Conservation (phyloP, 352 stramenopile genomes). For the Aphanomyces invadans region DNA sequence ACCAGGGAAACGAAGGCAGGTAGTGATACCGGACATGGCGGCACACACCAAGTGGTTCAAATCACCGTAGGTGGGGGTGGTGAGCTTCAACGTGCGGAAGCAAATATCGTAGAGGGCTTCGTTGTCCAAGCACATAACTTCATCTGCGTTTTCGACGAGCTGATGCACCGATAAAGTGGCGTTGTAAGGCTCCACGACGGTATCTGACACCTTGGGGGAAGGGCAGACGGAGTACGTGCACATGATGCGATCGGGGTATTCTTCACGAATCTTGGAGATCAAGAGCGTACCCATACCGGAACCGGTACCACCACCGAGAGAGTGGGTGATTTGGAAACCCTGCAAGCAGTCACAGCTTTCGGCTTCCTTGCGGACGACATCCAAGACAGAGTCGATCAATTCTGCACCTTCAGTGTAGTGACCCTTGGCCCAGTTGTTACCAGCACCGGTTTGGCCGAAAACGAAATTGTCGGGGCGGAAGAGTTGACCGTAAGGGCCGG, state of each 20-base stretch:
- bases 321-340: constrained; percentile 99
- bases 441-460: constrained; percentile 96
- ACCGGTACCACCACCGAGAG: constrained; percentile 97
- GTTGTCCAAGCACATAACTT: constrained; percentile 99
- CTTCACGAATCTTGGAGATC: constrained; percentile 98
- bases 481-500: constrained; percentile 93
- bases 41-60: constrained; percentile 99
- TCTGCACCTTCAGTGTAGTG: constrained; percentile 99
- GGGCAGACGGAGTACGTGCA: constrained; percentile 99
- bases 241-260: constrained; percentile 99
- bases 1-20: constrained; percentile 96
- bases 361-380: constrained; percentile 97
- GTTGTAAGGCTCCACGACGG: constrained; percentile 99
- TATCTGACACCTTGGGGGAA: constrained; percentile 97
- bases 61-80: constrained; percentile 97
- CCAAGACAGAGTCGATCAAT: constrained; percentile 97
- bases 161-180: constrained; percentile 98
- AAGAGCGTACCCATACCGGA: constrained; percentile 98
- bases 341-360: constrained; percentile 98
- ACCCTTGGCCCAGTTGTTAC: constrained; percentile 99
- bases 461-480: constrained; percentile 99
- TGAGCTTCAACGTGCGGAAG: constrained; percentile 99
- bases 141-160: constrained; percentile 99
- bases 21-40: constrained; percentile 98
- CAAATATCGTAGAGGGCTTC: constrained; percentile 99